phyloP scores from a whole-genome alignment of 78 protist species.

The Dictyostelium capitatum region DNA sequence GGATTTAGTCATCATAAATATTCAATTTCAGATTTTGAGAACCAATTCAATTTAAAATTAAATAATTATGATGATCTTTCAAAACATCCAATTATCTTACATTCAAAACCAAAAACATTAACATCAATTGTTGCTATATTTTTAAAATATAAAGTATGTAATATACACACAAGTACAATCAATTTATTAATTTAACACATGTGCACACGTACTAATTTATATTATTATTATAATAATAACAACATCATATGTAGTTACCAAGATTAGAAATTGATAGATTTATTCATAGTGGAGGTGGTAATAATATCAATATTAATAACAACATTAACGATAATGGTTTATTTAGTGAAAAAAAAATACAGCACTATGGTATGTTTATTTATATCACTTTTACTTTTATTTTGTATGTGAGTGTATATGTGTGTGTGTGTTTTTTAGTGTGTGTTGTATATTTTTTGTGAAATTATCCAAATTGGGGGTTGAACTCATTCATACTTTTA shows the following conservation, averaged over 20 bases:
- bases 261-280: slow-evolving; percentile 35
- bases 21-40: neutral
- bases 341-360: neutral
- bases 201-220: too few species aligned
- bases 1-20: slow-evolving; percentile 20
- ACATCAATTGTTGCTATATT: slow-evolving; percentile 23
- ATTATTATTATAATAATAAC: neutral
- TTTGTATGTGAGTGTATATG: too few species aligned
- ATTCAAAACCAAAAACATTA: slow-evolving; percentile 6
- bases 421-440: too few species aligned
- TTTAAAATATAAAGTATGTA: slow-evolving; percentile 16
- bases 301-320: too few species aligned
- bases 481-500: too few species aligned
- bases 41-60: neutral
- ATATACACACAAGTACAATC: too few species aligned
- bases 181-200: too few species aligned
- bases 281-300: neutral
- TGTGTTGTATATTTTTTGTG: too few species aligned
- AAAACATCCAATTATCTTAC: slow-evolving; percentile 1
- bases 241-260: slow-evolving; percentile 1
- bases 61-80: slow-evolving; percentile 38
- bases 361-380: neutral
- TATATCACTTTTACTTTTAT: too few species aligned
- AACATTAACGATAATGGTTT: neutral
- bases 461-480: too few species aligned